Conservation (phyloP, 176 grass and related monocot genomes). For the Triticum timopheevii region DNA sequence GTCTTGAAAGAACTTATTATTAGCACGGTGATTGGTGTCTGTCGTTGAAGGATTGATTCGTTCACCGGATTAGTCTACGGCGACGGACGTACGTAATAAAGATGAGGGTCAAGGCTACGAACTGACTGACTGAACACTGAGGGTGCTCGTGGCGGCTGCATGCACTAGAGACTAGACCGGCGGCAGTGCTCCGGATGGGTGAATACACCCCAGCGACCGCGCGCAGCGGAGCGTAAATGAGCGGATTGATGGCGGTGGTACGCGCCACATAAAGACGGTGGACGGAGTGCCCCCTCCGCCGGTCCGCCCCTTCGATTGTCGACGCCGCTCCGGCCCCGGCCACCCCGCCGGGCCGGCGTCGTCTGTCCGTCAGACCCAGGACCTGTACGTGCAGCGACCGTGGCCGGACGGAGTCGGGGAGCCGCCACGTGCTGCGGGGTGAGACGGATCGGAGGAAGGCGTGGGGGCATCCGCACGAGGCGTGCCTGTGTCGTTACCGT, state of each 20-base stretch:
- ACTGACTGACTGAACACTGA: background rate
- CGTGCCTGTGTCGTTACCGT: background rate
- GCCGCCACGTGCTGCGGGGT: background rate
- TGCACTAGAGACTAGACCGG: background rate
- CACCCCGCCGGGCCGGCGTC: too few relatives aligned
- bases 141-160: conserved; percentile 3
- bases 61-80: background rate
- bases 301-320: background rate
- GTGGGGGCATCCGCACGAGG: background rate
- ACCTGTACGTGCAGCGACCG: background rate
- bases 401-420: background rate
- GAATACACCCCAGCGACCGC: conserved; percentile 4
- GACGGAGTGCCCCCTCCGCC: conserved; percentile 3
- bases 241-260: background rate
- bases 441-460: background rate
- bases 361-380: background rate
- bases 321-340: background rate
- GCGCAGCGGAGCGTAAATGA: conserved; percentile 5
- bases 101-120: background rate
- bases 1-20: background rate
- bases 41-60: background rate
- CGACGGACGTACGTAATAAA: background rate
- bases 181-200: conserved; percentile 1
- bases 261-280: conserved; percentile 14
- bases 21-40: background rate